phyloP scores from a whole-genome alignment of 164 flowering plant genomes.

The Warburgia ugandensis region DNA sequence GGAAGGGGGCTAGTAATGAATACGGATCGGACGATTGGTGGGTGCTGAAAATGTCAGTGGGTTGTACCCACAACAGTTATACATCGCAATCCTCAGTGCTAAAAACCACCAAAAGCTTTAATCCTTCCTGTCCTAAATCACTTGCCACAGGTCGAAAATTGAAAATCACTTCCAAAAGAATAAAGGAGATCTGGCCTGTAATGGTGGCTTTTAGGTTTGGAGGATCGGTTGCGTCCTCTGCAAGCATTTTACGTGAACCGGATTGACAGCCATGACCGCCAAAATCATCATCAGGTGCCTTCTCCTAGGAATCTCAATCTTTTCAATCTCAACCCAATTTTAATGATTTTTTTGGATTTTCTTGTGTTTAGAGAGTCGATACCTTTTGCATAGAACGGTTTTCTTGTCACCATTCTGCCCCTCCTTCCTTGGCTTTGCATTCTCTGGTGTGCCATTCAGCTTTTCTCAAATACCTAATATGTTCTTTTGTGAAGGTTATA shows the following conservation, averaged over 20 bases:
- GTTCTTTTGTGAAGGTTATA: no score
- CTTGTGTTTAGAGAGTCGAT: neutral
- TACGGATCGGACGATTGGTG: slow-evolving; percentile 20
- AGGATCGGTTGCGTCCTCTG: slow-evolving; percentile 32
- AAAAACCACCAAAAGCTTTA: slow-evolving; percentile 27
- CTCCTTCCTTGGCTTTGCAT: no score
- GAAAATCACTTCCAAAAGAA: slow-evolving; percentile 15
- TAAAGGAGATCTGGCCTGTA: slow-evolving; percentile 14
- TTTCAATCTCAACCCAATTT: slow-evolving; percentile 6
- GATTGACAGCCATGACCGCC: slow-evolving; percentile 25
- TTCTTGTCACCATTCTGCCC: no score
- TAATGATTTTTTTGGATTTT: slow-evolving; percentile 7
- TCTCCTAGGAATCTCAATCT: slow-evolving; percentile 5
- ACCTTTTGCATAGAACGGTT: neutral
- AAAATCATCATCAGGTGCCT: slow-evolving; percentile 3
- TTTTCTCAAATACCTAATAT: no score
- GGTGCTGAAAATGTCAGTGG: slow-evolving; percentile 21
- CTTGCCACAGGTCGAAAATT: slow-evolving; percentile 16
- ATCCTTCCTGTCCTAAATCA: slow-evolving; percentile 21
- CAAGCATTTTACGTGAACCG: slow-evolving; percentile 24
- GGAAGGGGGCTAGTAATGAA: slow-evolving; percentile 18
- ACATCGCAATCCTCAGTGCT: slow-evolving; percentile 49
- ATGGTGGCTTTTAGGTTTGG: slow-evolving; percentile 22
- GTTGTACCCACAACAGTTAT: slow-evolving; percentile 40
- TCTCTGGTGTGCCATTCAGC: no score